These are phyloP conservation scores for Nothophaeocryptopus gaeumannii DNA, from an alignment of 2,329 filamentous ascomycete genomes.

Conservation along the genomic window DNA sequence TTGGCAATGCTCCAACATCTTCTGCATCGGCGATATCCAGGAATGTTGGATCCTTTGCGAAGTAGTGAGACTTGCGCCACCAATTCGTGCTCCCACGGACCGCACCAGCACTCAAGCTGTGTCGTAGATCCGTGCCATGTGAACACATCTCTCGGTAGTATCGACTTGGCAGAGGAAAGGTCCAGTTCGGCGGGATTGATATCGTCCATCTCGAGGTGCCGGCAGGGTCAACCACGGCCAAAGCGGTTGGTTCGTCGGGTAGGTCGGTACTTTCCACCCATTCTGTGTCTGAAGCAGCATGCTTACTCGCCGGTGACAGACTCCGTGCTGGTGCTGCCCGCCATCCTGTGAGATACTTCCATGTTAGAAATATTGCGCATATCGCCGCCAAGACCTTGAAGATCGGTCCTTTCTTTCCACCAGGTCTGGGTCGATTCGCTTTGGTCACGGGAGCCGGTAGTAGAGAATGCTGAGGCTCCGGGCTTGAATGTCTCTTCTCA, in stretches of 20 bases:
- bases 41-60: conserved; percentile 65
- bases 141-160: conserved; percentile 70
- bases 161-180: conserved; percentile 64
- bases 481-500: conserved; percentile 47
- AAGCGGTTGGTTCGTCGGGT: conserved; percentile 70
- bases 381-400: conserved; percentile 15
- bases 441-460: conserved; percentile 26
- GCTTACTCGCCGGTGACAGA: conserved; percentile 24
- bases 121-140: conserved; percentile 47
- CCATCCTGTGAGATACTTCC: conserved; percentile 16
- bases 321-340: conserved; percentile 26
- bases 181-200: conserved; percentile 65
- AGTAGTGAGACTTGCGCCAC: conserved; percentile 52
- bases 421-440: conserved; percentile 15
- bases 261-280: conserved; percentile 64
- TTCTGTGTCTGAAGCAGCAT: conserved; percentile 51
- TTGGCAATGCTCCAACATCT: conserved; percentile 56
- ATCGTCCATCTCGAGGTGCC: conserved; percentile 75
- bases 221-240: conserved; percentile 64
- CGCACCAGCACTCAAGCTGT: conserved; percentile 27
- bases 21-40: conserved; percentile 74
- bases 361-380: conserved; percentile 19
- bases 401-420: conserved; percentile 13
- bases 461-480: conserved; percentile 24
- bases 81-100: conserved; percentile 35